Conservation (phyloP, 371 early-diverging fungal species). For the Mortierella sp. region DNA sequence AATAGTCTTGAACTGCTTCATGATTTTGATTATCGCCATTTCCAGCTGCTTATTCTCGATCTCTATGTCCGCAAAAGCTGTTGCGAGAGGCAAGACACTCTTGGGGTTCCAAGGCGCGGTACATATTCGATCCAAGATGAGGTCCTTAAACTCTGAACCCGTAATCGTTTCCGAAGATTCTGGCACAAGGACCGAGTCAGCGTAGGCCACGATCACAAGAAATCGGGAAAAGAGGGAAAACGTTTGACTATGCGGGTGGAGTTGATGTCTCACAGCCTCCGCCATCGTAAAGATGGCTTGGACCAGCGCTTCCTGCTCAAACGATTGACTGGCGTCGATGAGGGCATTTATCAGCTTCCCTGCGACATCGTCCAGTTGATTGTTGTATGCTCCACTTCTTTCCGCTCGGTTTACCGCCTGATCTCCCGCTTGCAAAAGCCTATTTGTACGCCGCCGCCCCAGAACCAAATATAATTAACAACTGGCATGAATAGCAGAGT, state of each 20-base stretch:
- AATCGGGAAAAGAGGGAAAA: constrained; percentile 62
- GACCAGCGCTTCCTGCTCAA: constrained; percentile 21
- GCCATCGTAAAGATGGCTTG: constrained; percentile 29
- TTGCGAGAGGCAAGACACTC: constrained; percentile 58
- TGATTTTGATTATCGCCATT: constrained; percentile 33
- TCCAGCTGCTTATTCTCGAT: constrained; percentile 59
- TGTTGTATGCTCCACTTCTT: constrained; percentile 35
- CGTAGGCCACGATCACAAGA: constrained; percentile 57
- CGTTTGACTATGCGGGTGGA: constrained; percentile 39
- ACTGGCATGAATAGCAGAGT: background rate
- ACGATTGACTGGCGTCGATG: constrained; percentile 42
- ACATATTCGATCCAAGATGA: constrained; percentile 56
- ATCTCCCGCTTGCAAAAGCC: constrained; percentile 36
- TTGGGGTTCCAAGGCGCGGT: constrained; percentile 58
- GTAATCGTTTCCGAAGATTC: constrained; percentile 46
- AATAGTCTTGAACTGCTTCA: constrained; percentile 61
- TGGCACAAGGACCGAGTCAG: constrained; percentile 20
- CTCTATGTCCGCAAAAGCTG: constrained; percentile 64
- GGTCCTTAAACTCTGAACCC: constrained; percentile 40
- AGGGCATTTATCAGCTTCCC: constrained; percentile 50
- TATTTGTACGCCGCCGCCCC: no score
- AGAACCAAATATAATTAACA: constrained; percentile 1
- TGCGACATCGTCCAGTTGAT: constrained; percentile 44
- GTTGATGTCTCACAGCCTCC: constrained; percentile 35
- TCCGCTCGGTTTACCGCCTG: constrained; percentile 26